Conservation (phyloP, 768 basidiomycete genomes). For the Chalciporus pseudorubinellus region DNA sequence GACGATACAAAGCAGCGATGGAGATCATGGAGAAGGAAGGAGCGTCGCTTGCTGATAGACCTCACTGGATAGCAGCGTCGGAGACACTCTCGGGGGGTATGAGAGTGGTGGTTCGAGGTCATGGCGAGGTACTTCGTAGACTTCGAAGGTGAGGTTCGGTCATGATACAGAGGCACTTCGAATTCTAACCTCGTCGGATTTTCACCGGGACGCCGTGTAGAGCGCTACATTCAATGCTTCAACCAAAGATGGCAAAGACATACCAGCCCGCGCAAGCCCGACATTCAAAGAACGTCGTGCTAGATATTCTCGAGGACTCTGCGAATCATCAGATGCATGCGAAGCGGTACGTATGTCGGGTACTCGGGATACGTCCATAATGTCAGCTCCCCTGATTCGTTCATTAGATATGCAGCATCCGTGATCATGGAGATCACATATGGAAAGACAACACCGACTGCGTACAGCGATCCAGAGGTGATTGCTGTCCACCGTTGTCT, state of each 20-base stretch:
- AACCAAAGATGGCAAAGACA: slow-evolving; percentile 29
- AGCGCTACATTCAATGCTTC: slow-evolving; percentile 34
- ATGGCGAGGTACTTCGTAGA: slow-evolving; percentile 31
- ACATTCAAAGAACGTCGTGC: slow-evolving; percentile 33
- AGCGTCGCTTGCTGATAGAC: slow-evolving; percentile 33
- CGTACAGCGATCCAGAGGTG: slow-evolving; percentile 37
- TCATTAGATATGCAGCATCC: slow-evolving; percentile 36
- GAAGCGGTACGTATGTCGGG: slow-evolving; percentile 23
- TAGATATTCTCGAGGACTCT: slow-evolving; percentile 36
- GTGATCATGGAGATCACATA: slow-evolving; percentile 39
- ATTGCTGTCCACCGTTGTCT: slow-evolving; percentile 26
- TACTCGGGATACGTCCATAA: too few species aligned
- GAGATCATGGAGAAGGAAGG: slow-evolving; percentile 44
- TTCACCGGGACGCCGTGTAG: slow-evolving; percentile 22
- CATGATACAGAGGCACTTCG: neutral
- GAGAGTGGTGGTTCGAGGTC: slow-evolving; percentile 27
- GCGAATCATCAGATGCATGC: slow-evolving; percentile 33
- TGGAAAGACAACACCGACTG: slow-evolving; percentile 38
- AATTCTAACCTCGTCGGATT: neutral
- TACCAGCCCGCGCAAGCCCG: slow-evolving; percentile 34
- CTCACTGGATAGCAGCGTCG: slow-evolving; percentile 34
- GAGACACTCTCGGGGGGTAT: slow-evolving; percentile 36
- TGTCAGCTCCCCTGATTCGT: too few species aligned
- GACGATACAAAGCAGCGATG: slow-evolving; percentile 31
- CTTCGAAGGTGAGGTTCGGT: slow-evolving; percentile 22